A percentile compares a stretch with the other conserved stretches of the same genome.
Evolutionary conservation across 192 early-diverging fungal genomes (phyloP).

Genomic region (Chytriomyces sp.): DNA sequence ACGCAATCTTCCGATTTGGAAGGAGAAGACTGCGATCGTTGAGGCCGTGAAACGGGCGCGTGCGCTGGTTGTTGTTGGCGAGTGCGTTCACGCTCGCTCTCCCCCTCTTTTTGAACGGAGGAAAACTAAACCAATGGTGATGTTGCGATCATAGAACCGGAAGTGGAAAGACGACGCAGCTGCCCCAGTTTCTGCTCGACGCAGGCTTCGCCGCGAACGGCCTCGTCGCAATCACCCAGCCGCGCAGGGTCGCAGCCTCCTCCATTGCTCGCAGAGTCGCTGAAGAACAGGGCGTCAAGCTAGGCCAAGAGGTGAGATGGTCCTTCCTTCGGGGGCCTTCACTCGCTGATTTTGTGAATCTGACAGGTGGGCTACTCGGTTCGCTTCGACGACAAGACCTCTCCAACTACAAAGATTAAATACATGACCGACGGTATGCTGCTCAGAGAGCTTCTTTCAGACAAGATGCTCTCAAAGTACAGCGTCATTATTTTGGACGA

Average conservation of each 20-base stretch:
- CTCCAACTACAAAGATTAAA: conserved; percentile 76
- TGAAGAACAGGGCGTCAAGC: conserved; percentile 46
- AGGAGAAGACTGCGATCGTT: conserved; percentile 29
- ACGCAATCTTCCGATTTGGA: neutral
- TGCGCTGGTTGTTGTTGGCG: conserved; percentile 74
- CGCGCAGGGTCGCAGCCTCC: conserved; percentile 57
- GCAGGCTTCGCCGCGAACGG: conserved; percentile 49
- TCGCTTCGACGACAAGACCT: conserved; percentile 92
- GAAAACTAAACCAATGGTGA: neutral
- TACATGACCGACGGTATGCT: conserved; percentile 98
- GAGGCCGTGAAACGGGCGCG: conserved; percentile 39
- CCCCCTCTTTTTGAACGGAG: conserved; percentile 31
- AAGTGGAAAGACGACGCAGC: conserved; percentile 50
- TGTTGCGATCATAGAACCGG: neutral
- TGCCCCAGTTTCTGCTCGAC: conserved; percentile 92
- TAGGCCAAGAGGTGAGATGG: conserved; percentile 72
- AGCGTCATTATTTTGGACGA: conserved; percentile 92
- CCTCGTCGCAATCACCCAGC: conserved; percentile 57
- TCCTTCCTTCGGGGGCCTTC: conserved; percentile 49
- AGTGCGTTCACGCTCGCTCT: conserved; percentile 85
- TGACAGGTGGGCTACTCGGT: conserved; percentile 90
- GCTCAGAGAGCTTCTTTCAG: conserved; percentile 84
- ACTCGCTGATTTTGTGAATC: neutral
- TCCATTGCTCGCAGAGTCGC: conserved; percentile 64
- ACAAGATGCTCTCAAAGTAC: conserved; percentile 76